A percentile compares a stretch with the other conserved stretches of the same genome.
Conservation (phyloP, 2,329 filamentous ascomycete species). For the Rhexocercosporidium sp. region DNA sequence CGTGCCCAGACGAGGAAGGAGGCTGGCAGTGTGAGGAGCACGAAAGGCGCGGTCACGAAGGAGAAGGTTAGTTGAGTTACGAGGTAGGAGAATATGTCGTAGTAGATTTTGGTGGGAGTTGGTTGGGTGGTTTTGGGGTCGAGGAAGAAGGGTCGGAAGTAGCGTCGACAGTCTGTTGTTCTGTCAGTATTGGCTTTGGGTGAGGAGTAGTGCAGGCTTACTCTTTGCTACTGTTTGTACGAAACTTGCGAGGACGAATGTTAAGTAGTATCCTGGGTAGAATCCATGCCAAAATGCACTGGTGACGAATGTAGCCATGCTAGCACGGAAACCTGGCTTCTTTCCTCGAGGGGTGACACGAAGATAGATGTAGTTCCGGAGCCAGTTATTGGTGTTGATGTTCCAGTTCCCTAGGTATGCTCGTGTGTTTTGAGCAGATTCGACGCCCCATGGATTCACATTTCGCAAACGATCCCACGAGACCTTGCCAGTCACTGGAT, state of each 20-base stretch:
- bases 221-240: slow-evolving; percentile 94
- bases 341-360: slow-evolving; percentile 93
- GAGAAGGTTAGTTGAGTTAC: slow-evolving; percentile 82
- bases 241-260: slow-evolving; percentile 88
- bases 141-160: slow-evolving; percentile 91
- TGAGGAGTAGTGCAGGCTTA: slow-evolving; percentile 52
- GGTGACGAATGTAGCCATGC: slow-evolving; percentile 89
- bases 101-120: slow-evolving; percentile 78
- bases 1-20: slow-evolving; percentile 80
- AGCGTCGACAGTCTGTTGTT: slow-evolving; percentile 78
- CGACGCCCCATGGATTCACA: slow-evolving; percentile 83
- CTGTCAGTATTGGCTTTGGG: slow-evolving; percentile 24
- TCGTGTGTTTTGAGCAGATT: slow-evolving; percentile 91
- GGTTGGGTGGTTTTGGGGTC: slow-evolving; percentile 74
- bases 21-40: slow-evolving; percentile 74
- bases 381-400: slow-evolving; percentile 97
- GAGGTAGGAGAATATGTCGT: slow-evolving; percentile 79
- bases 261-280: slow-evolving; percentile 93
- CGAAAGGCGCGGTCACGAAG: slow-evolving; percentile 84
- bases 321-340: slow-evolving; percentile 95
- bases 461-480: slow-evolving; percentile 92
- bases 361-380: slow-evolving; percentile 94
- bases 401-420: slow-evolving; percentile 95
- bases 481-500: slow-evolving; percentile 81
- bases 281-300: slow-evolving; percentile 99